These are phyloP conservation scores for Ophiostoma pallidulum DNA, from an alignment of 2,329 filamentous ascomycete genomes.

Conservation along the genomic window DNA sequence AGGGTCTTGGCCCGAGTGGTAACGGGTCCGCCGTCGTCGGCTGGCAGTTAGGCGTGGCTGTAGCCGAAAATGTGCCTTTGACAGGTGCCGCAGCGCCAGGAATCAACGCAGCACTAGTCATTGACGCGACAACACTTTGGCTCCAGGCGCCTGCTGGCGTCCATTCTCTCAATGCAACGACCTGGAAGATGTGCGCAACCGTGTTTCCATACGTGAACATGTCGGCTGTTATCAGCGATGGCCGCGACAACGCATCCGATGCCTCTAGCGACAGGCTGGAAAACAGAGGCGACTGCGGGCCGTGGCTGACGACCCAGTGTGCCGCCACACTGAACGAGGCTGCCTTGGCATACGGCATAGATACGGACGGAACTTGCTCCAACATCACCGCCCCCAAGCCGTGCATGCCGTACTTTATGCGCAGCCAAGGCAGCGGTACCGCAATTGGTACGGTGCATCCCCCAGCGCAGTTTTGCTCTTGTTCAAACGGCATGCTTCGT, in stretches of 20 bases:
- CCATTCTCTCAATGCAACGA: background rate
- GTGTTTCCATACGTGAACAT: constrained; percentile 10
- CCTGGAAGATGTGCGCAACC: constrained; percentile 11
- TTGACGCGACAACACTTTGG: constrained; percentile 8
- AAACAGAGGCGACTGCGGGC: constrained; percentile 6
- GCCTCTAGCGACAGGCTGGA: background rate
- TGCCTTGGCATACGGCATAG: constrained; percentile 1
- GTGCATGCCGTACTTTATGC: constrained; percentile 3
- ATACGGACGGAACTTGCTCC: constrained; percentile 1
- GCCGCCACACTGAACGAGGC: background rate
- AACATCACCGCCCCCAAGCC: background rate
- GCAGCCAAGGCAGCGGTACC: background rate
- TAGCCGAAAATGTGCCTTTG: constrained; percentile 5
- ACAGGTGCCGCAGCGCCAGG: background rate
- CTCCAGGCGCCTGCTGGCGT: constrained; percentile 2
- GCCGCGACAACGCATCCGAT: background rate
- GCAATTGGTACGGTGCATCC: constrained; percentile 5
- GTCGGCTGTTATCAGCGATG: background rate
- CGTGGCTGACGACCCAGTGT: constrained; percentile 10
- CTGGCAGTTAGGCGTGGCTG: constrained; percentile 11
- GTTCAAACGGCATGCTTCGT: background rate
- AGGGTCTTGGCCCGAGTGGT: constrained; percentile 6
- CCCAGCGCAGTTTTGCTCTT: no score
- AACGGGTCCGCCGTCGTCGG: constrained; percentile 9
- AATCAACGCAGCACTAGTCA: background rate